Evolutionary conservation across 495 filamentous ascomycete genomes (phyloP).

Genomic region (Lichenothelia convexa): DNA sequence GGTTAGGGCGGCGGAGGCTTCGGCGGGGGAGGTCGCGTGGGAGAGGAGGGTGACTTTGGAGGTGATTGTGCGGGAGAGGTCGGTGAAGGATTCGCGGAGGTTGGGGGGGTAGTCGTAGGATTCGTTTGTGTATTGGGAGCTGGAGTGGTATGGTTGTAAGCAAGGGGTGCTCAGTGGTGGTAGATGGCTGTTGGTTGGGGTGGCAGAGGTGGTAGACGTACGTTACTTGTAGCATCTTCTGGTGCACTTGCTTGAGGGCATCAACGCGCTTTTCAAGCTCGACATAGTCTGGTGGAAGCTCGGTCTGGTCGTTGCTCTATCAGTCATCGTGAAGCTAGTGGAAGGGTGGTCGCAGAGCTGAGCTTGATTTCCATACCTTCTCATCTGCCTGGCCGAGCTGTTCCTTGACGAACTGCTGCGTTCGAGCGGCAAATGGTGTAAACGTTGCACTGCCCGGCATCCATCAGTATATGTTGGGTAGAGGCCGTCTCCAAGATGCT

Average conservation of each 20-base stretch:
- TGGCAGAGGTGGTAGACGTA: slow-evolving; percentile 44
- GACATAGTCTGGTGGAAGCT: slow-evolving; percentile 92
- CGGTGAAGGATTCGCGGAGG: slow-evolving; percentile 91
- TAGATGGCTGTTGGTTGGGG: slow-evolving; percentile 1
- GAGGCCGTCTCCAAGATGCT: not conserved
- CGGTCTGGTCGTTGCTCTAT: slow-evolving; percentile 44
- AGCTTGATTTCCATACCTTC: slow-evolving; percentile 41
- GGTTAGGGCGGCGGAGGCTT: slow-evolving; percentile 88
- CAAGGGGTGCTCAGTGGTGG: slow-evolving; percentile 2
- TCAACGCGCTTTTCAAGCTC: slow-evolving; percentile 98
- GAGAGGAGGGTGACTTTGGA: slow-evolving; percentile 89
- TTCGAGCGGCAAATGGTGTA: slow-evolving; percentile 81
- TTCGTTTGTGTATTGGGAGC: slow-evolving; percentile 89
- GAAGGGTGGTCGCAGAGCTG: not conserved
- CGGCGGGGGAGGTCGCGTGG: slow-evolving; percentile 63
- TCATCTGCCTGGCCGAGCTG: slow-evolving; percentile 90
- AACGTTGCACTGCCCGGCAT: slow-evolving; percentile 38
- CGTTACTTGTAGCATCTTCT: slow-evolving; percentile 93
- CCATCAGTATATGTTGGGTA: slow-evolving; percentile 13
- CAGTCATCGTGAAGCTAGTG: slow-evolving; percentile 2
- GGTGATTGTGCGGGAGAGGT: slow-evolving; percentile 83
- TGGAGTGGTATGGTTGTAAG: slow-evolving; percentile 22
- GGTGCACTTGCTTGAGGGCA: slow-evolving; percentile 89
- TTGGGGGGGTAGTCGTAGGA: slow-evolving; percentile 99
- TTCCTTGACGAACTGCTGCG: slow-evolving; percentile 92